Evolutionary conservation across 2,329 filamentous ascomycete genomes (phyloP).

Genomic region (Exophiala phaeomuriformis): DNA sequence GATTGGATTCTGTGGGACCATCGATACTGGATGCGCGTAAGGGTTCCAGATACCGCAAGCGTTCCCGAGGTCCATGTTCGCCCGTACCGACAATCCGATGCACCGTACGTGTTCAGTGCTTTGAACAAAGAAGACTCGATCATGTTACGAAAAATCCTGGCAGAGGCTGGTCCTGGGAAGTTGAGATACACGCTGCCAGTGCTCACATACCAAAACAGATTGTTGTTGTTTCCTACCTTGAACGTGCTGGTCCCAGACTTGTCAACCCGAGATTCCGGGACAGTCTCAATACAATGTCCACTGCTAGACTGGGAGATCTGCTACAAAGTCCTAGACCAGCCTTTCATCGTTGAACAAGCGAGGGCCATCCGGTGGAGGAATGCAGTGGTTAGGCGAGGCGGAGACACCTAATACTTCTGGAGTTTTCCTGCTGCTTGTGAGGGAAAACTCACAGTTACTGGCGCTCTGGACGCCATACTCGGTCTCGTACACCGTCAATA

Average conservation of each 20-base stretch:
- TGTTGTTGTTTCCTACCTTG: constrained; percentile 23
- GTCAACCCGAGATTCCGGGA: not conserved
- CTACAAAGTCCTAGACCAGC: constrained; percentile 14
- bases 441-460: too few species aligned
- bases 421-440: not conserved
- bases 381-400: not conserved
- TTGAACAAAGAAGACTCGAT: not conserved
- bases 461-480: too few species aligned
- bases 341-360: constrained; percentile 7
- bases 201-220: constrained; percentile 7
- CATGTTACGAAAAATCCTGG: constrained; percentile 9
- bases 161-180: constrained; percentile 19
- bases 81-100: constrained; percentile 13
- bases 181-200: constrained; percentile 23
- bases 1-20: constrained; percentile 21
- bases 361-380: constrained; percentile 12
- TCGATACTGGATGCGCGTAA: constrained; percentile 23
- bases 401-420: not conserved
- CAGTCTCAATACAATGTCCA: not conserved
- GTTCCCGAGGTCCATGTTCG: constrained; percentile 14
- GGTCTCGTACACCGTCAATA: too few species aligned
- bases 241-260: constrained; percentile 4
- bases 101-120: not conserved
- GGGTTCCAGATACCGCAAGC: not conserved
- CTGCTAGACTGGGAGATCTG: constrained; percentile 17